These are phyloP conservation scores for Claviceps paspali DNA, from an alignment of 2,329 filamentous ascomycete species.

Conservation along the genomic window DNA sequence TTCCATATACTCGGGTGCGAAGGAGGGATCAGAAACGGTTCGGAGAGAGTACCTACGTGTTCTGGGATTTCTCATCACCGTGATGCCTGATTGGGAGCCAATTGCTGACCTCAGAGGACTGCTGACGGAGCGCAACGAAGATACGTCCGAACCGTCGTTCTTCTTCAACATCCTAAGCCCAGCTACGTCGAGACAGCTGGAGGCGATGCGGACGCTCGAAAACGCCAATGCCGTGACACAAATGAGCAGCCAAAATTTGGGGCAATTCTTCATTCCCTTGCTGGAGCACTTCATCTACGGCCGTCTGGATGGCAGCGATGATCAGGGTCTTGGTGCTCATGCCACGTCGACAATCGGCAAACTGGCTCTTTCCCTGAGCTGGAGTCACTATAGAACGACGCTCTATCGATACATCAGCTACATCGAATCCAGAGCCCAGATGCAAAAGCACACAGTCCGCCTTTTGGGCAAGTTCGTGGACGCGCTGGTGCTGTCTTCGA, in stretches of 20 bases:
- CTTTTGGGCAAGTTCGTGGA: constrained; percentile 72
- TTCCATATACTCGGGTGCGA: constrained; percentile 59
- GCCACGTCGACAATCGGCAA: constrained; percentile 66
- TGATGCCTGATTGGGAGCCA: constrained; percentile 52
- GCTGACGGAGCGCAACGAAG: constrained; percentile 47
- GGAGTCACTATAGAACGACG: constrained; percentile 77
- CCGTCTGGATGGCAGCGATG: constrained; percentile 55
- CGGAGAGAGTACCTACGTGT: constrained; percentile 69
- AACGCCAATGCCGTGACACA: constrained; percentile 47
- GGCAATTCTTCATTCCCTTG: constrained; percentile 77
- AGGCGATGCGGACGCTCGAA: constrained; percentile 66
- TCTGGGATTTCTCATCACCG: constrained; percentile 61
- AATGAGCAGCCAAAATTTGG: constrained; percentile 62
- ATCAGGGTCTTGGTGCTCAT: constrained; percentile 75
- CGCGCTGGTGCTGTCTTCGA: constrained; percentile 47
- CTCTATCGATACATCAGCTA: constrained; percentile 75
- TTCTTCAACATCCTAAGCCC: constrained; percentile 89
- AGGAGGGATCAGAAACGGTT: constrained; percentile 69
- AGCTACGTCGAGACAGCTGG: constrained; percentile 69
- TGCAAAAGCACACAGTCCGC: constrained; percentile 73
- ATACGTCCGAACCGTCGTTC: constrained; percentile 53
- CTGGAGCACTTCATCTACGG: constrained; percentile 91
- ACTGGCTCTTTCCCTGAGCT: constrained; percentile 64
- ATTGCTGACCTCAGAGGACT: constrained; percentile 62
- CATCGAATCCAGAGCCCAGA: constrained; percentile 62